Base-by-base conservation (phyloP, 495 filamentous ascomycete genomes). In the Apodospora peruviana region DNA sequence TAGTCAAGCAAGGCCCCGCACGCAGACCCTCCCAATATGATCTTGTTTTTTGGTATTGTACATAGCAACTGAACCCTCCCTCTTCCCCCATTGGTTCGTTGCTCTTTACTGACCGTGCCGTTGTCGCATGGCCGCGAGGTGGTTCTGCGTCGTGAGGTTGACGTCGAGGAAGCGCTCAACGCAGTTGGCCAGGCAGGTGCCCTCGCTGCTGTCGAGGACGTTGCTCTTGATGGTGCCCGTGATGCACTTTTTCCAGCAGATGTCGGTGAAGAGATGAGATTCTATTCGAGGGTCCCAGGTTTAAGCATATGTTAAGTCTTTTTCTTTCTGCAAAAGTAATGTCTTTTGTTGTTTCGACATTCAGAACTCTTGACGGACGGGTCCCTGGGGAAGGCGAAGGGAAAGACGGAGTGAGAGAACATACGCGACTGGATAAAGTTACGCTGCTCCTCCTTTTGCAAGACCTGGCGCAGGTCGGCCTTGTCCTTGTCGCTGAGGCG, bases 151-250 rank as follows among this genome's bases (percentile, higher is more conserved):
- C 17, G 84, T 67, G 41, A 86, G 62, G 69, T 91, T 90, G 44
- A 88, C 78, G 70, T 98, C 93, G 75, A 96, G 76, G 72, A 90
- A 98, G 42, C 93, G 79, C 51, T 94, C 87, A 39, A 96, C 88
- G 60, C 93, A 98, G 72, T 96, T 95, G 65, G 84, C 72, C 58
- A 91, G 73, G 68, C 93, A 98, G 4, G 70, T 58, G 70, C 88
- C 83, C 75, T 98, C 93, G 47, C 49, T 70, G 55, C 72, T 77
- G 51, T 94, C 88, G 46, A 97, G 74, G 52, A 77, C 73, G 22
- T 78, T 78, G 37, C 70, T 75, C 38, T 80, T 76, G 58, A 91
- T 82, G 43, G 34, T 14, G 21, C 79, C 69, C 22, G 83, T 82
- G 34, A 83, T 54, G 76, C 93, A 98, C 76, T 96, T 96, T 59